Conservation (phyloP, 257 asterid genomes). For the Scutellaria minor region DNA sequence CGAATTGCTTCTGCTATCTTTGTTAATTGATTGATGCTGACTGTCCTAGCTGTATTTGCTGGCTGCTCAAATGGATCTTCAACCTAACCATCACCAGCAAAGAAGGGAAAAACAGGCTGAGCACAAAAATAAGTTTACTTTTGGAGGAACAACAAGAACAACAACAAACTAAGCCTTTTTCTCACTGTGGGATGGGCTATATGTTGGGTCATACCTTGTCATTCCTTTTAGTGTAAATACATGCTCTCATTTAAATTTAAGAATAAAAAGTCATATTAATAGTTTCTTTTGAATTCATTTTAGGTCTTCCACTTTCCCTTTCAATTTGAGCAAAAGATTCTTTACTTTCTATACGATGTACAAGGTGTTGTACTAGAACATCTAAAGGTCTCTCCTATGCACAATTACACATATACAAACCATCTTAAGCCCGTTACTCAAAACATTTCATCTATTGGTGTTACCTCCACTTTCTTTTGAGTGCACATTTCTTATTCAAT, state of each 20-base stretch:
- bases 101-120: conserved; percentile 1
- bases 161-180: too few species aligned
- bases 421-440: neutral
- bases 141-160: too few species aligned
- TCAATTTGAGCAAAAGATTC: too few species aligned
- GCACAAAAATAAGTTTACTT: neutral
- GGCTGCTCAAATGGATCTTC: conserved; percentile 99
- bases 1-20: conserved; percentile 63
- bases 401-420: neutral
- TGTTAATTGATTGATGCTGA: conserved; percentile 52
- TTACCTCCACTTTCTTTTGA: neutral
- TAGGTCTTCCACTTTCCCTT: neutral
- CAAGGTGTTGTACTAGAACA: too few species aligned
- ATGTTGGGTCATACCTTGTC: neutral
- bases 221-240: neutral
- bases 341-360: too few species aligned
- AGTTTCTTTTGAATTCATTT: too few species aligned
- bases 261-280: too few species aligned
- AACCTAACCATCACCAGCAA: conserved; percentile 55
- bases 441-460: neutral
- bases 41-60: conserved; percentile 75
- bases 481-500: neutral
- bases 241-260: neutral
- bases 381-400: neutral
- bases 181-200: neutral